Evolutionary conservation across 139 green algal genomes (phyloP).

Genomic region (Tetraselmis striata): DNA sequence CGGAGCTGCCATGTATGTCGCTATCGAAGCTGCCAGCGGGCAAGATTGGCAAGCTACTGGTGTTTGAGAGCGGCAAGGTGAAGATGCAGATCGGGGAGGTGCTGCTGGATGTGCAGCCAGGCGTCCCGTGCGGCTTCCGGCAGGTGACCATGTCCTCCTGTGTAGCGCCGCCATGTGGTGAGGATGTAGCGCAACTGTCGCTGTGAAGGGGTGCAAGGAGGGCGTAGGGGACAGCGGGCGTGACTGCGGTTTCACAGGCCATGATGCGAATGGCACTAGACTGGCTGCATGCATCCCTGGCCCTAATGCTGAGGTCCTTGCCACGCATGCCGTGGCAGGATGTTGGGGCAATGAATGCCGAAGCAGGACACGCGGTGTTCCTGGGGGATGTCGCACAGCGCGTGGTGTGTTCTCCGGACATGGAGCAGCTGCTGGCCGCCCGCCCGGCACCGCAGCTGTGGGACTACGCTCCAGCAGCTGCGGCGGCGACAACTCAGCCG

Average conservation of each 20-base stretch:
- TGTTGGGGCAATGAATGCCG: slow-evolving; percentile 32
- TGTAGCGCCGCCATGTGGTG: too few species aligned
- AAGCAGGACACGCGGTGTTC: slow-evolving; percentile 29
- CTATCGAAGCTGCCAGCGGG: slow-evolving; percentile 1
- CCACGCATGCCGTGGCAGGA: too few species aligned
- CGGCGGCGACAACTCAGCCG: too few species aligned
- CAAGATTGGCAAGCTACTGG: slow-evolving; percentile 53
- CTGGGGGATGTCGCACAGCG: slow-evolving; percentile 42
- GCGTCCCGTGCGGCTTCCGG: slow-evolving; percentile 35
- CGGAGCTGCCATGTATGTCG: slow-evolving; percentile 5
- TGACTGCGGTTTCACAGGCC: too few species aligned
- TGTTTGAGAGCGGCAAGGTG: slow-evolving; percentile 61
- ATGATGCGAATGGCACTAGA: too few species aligned
- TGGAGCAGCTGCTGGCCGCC: slow-evolving; percentile 43
- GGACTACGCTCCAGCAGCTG: too few species aligned
- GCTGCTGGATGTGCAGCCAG: slow-evolving; percentile 54
- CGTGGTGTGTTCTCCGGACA: slow-evolving; percentile 46
- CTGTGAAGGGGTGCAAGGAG: too few species aligned
- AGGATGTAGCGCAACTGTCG: slow-evolving; percentile 55
- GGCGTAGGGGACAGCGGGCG: too few species aligned
- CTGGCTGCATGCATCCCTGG: too few species aligned
- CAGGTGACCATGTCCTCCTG: slow-evolving; percentile 28
- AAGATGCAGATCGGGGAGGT: slow-evolving; percentile 62
- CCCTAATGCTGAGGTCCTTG: too few species aligned
- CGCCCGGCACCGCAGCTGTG: too few species aligned